phyloP scores from a whole-genome alignment of 768 basidiomycete genomes.

The Macrolepiota albuminosa region DNA sequence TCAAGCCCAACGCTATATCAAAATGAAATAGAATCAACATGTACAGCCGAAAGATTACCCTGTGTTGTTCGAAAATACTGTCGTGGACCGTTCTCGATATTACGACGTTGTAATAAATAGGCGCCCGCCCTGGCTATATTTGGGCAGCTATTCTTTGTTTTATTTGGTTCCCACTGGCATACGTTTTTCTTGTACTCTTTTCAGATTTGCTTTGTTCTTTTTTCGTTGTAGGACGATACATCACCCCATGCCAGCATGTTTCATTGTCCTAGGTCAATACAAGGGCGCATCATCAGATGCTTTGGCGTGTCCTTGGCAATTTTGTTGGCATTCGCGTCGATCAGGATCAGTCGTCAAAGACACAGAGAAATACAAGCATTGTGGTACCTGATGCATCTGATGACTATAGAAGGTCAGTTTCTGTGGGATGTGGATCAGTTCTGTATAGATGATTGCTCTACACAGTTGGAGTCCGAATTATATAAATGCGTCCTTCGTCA shows the following conservation, averaged over 20 bases:
- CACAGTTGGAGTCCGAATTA: not conserved
- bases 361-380: not conserved
- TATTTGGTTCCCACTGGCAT: not conserved
- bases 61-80: not conserved
- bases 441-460: not conserved
- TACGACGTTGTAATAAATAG: not conserved
- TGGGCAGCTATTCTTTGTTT: not conserved
- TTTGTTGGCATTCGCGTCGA: not conserved
- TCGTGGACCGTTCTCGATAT: not conserved
- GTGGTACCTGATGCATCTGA: not conserved
- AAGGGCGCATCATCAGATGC: not conserved
- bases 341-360: not conserved
- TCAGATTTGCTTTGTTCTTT: not conserved
- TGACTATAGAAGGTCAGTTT: not conserved
- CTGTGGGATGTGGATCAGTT: not conserved
- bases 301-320: not conserved
- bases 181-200: not conserved
- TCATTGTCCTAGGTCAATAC: not conserved
- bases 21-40: not conserved
- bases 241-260: not conserved
- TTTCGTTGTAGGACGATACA: not conserved
- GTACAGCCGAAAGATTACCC: not conserved
- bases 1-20: not conserved
- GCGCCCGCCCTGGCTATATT: not conserved
- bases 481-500: constrained; percentile 2